Base-by-base conservation (phyloP, 1,139 yeast genomes). In the Hyphopichia wangnamkhiaoensis region DNA sequence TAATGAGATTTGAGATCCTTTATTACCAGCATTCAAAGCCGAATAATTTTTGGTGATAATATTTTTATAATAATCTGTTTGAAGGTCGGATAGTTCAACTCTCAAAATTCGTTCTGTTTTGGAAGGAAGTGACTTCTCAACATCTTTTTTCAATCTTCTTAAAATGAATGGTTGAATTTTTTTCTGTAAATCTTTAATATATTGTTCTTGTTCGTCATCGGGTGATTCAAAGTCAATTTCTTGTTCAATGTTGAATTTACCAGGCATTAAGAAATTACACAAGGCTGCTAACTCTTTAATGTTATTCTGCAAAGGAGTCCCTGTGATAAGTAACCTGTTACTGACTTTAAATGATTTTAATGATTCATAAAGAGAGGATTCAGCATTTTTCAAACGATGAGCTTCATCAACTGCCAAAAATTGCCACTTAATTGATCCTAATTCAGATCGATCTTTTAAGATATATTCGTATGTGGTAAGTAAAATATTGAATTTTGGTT, bases 381-480 rank as follows among this genome's bases (percentile, higher is more conserved):
- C 98, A 0, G 96, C 87, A 57, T 94, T 94, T 53, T 94, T 94
- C 56, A 94, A 74, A 56, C 98, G 78, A 66, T 94, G 99, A 3
- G 98, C 99, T 66, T 94, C 99, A 63, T 94, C 99, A 29, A 94
- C 98, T 2, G 98, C 98, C 54, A 94, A 65, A 56, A 86, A 94
- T 59, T 93, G 98, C 99, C 99, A 93, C 59, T 79, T 86, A 42
- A 94, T 78, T 18, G 79, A 60, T 3, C 97, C 96, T 41, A 93
- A 74, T 49, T 88, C 95, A 19, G 69, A 51, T 38, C 90, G 74
- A 60, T 93, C 99, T 56, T 93, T 93, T 58, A 93, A 74, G 47
- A 94, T 90, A 58, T 93, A 94, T 65, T 93, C 99, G 58, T 93
- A 93, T 3, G 99, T 94, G 2, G 99, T 93, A 50, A 93, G 67